Percentiles rank a stretch among this genome's conserved stretches.
phyloP scores from a whole-genome alignment of 78 protist genomes.

The Guillardia theta region DNA sequence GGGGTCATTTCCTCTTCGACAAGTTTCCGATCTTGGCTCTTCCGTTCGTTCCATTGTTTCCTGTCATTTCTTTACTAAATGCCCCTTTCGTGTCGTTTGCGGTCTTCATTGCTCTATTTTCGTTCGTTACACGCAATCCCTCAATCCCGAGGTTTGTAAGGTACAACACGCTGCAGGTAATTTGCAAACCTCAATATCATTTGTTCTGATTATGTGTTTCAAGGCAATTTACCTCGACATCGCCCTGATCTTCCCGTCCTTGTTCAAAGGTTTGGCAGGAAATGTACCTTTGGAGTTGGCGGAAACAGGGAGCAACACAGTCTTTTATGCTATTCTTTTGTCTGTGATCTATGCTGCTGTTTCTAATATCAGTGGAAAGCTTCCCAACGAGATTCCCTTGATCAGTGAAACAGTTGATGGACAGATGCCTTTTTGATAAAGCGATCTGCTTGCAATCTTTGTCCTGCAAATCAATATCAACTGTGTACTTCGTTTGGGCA shows the following conservation, averaged over 20 bases:
- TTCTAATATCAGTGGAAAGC: not conserved
- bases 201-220: not conserved
- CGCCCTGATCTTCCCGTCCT: not conserved
- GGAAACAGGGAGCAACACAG: not conserved
- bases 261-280: not conserved
- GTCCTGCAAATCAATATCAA: no score
- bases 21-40: not conserved
- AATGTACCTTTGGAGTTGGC: not conserved
- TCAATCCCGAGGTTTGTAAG: not conserved
- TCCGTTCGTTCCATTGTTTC: not conserved
- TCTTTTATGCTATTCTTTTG: not conserved
- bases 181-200: not conserved
- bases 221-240: constrained; percentile 18
- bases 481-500: no score
- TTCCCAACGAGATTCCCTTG: constrained; percentile 10
- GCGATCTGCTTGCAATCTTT: no score
- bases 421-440: constrained; percentile 17
- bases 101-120: not conserved
- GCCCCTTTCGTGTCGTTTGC: constrained; percentile 15
- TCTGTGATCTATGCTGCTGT: not conserved
- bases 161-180: constrained; percentile 33
- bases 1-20: not conserved
- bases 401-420: not conserved
- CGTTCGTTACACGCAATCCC: not conserved
- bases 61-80: not conserved